A percentile compares a stretch with the other conserved stretches of the same genome.
These are phyloP conservation scores for Lipomyces kockii DNA, from an alignment of 805 yeast genomes.

Conservation along the genomic window DNA sequence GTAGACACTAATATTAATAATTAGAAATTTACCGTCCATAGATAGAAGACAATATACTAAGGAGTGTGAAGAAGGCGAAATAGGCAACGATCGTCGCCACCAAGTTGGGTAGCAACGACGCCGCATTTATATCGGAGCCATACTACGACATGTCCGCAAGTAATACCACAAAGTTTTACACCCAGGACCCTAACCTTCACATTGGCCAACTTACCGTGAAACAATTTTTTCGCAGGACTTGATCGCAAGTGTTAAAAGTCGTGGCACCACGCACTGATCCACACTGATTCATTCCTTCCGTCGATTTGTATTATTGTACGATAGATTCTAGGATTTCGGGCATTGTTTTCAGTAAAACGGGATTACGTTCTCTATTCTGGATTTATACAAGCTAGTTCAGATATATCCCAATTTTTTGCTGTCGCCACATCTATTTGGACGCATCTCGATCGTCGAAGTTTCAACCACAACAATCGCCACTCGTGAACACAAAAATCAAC, in stretches of 20 bases:
- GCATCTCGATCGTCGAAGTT: background rate
- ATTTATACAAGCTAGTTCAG: background rate
- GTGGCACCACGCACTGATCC: background rate
- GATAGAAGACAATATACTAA: too few relatives aligned
- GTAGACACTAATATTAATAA: too few relatives aligned
- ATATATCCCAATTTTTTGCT: background rate
- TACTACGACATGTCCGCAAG: too few relatives aligned
- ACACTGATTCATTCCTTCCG: background rate
- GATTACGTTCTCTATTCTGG: background rate
- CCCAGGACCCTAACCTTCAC: too few relatives aligned
- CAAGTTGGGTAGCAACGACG: too few relatives aligned
- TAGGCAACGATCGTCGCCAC: too few relatives aligned
- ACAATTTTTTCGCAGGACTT: background rate
- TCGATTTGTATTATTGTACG: background rate
- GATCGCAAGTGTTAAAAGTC: background rate
- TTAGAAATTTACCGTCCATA: too few relatives aligned
- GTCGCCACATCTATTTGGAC: background rate
- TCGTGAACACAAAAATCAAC: background rate
- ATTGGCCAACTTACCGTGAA: background rate
- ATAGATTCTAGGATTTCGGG: background rate
- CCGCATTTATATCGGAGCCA: too few relatives aligned
- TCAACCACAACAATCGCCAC: background rate
- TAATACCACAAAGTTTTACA: too few relatives aligned
- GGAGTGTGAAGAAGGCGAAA: too few relatives aligned
- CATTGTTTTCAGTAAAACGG: background rate